Conservation (phyloP, 2,329 filamentous ascomycete species). For the Fusarium pseudoanthophilum region DNA sequence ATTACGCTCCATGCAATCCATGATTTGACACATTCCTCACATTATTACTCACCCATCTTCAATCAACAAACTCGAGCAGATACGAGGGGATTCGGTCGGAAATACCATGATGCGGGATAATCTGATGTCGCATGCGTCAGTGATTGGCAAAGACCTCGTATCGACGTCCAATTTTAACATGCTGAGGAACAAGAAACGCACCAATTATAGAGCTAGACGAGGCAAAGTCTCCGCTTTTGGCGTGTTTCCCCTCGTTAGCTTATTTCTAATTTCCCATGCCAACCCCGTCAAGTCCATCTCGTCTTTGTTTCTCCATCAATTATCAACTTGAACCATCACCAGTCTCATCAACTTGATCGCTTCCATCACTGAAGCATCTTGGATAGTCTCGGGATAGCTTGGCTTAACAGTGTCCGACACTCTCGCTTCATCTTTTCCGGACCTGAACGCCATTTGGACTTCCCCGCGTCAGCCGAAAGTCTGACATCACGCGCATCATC, state of each 20-base stretch:
- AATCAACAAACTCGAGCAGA: neutral
- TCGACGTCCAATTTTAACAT: neutral
- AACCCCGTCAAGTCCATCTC: neutral
- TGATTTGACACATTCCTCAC: neutral
- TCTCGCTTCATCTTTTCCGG: slow-evolving; percentile 3
- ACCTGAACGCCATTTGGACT: neutral
- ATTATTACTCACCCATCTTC: neutral
- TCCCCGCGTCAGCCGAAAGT: slow-evolving; percentile 2
- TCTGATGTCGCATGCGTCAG: neutral
- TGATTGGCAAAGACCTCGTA: slow-evolving; percentile 8
- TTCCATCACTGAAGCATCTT: neutral
- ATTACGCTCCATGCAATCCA: neutral
- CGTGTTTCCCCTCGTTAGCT: slow-evolving; percentile 4
- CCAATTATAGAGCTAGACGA: neutral
- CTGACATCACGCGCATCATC: neutral
- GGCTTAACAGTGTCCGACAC: neutral
- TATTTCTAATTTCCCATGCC: slow-evolving; percentile 3
- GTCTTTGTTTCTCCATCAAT: slow-evolving; percentile 3
- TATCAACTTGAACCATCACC: neutral
- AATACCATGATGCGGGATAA: slow-evolving; percentile 1
- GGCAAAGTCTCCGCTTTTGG: neutral
- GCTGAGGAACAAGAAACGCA: neutral
- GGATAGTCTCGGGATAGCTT: neutral
- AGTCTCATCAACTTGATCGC: neutral
- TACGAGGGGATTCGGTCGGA: neutral